Evolutionary conservation across 306 rosid species (phyloP), one percentile per base, ranked within the genome.

Genomic region (Vigna nakashimae): DNA sequence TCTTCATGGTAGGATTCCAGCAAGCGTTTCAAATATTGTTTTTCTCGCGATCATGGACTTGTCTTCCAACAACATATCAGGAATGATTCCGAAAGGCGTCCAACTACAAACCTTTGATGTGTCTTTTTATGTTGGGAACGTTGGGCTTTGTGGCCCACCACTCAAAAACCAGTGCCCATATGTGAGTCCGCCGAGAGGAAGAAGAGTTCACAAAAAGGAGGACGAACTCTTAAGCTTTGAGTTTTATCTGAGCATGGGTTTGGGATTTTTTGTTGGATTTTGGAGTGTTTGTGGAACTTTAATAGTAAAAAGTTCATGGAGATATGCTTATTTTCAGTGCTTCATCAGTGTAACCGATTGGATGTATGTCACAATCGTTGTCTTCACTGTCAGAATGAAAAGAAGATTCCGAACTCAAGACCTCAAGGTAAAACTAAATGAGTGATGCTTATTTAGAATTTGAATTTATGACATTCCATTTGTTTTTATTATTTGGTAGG

Each of bases 221-320:
- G 9, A 36, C 7, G 2, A 36, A 36, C 0, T 36, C 55, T 11
- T 3, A 22, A 24, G 13, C n/a, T 57, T 8, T 1, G 89, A 77
- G 1, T 79, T 81, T 24, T 74, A 68, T 28, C 1, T 75, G 16
- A 58, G 66, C 66, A 0, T 59, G 4, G 40, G 28, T 0, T 24
- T 71, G 9, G 80, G 65, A 66, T 85, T 45, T 67, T 43, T 5
- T 12, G 15, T 51, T 64, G 86, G 82, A 65, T 75, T 85, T 55
- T 80, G 75, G 84, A 80, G 69, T 59, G 78, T 82, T 20, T 80
- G 78, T 22, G 81, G 81, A 17, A 52, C 80, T 46, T 48, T 80
- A 57, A 9, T 57, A 2, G 4, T 57, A 10, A 57, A 22, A 57
- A 11, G 1, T 11, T 24, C 63, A 22, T 24, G n/a, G 63, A 11